Percentiles rank a stretch among this genome's conserved stretches.
Evolutionary conservation across 768 basidiomycete genomes (phyloP).

Genomic region (Phanerodontia chrysosporium): DNA sequence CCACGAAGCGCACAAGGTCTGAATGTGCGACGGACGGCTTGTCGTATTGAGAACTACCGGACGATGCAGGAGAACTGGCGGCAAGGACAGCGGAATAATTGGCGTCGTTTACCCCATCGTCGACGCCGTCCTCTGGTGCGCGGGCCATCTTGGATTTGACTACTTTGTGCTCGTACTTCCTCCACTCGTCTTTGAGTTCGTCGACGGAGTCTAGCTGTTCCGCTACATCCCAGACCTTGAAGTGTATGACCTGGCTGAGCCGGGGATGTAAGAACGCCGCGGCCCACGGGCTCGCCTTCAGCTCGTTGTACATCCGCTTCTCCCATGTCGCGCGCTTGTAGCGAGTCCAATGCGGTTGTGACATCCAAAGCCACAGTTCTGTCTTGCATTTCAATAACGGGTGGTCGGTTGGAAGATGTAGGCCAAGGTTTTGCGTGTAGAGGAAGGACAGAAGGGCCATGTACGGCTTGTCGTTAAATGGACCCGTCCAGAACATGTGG

Average conservation of each 20-base stretch:
- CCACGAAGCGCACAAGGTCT: conserved; percentile 94
- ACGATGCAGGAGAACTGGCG: background rate
- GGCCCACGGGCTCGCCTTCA: conserved; percentile 87
- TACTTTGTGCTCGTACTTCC: conserved; percentile 30
- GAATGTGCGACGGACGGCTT: conserved; percentile 88
- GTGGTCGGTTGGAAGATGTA: conserved; percentile 47
- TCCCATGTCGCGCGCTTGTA: conserved; percentile 70
- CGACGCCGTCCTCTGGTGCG: background rate
- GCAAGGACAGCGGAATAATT: background rate
- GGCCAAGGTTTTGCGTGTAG: conserved; percentile 92
- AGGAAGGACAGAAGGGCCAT: conserved; percentile 93
- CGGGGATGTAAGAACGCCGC: conserved; percentile 90
- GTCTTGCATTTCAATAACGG: conserved; percentile 65
- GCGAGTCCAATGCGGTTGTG: conserved; percentile 83
- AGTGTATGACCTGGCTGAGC: conserved; percentile 88
- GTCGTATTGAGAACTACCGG: conserved; percentile 50
- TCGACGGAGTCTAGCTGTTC: conserved; percentile 90
- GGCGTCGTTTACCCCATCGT: background rate
- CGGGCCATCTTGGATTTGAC: conserved; percentile 11
- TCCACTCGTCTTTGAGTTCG: conserved; percentile 88
- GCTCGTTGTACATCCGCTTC: conserved; percentile 77
- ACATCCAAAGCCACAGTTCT: conserved; percentile 95
- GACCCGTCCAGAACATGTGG: conserved; percentile 99
- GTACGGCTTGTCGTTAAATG: conserved; percentile 98
- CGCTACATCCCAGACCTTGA: conserved; percentile 97